Evolutionary conservation across 2,329 filamentous ascomycete genomes (phyloP), one percentile per base, ranked within the genome.

Genomic region (Sclerotinia spermophila): DNA sequence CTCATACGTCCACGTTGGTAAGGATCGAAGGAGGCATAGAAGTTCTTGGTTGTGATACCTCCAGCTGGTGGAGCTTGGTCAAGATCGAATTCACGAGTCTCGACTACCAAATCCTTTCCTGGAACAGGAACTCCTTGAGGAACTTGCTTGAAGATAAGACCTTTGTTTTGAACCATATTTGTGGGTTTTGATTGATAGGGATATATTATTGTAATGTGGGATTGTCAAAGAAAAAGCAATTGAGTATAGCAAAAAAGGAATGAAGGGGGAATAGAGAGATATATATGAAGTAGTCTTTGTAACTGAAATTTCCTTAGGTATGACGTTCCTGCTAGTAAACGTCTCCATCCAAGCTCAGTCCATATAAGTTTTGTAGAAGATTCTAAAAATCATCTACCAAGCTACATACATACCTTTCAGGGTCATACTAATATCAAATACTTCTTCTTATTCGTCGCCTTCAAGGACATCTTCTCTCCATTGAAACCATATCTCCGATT

Each of bases 1-100:
- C 92, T 89, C 91, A 97, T 94, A 75, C 88, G 87, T 72, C 91
- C 91, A 71, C 94, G 91, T 84, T 92, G 88, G 83, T 96, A 97
- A 2, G 93, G 93, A 81, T 97, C 93, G 82, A 91, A 91, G 55
- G 92, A 77, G 51, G 74, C 73, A 80, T 91, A 93, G 77, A 90
- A 86, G 76, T 91, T 87, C 82, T 93, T 87, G 74, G 90, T 82
- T 44, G 87, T 87, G 64, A 96, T 80, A 55, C 93, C 90, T 73
- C 91, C 90, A 59, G 86, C 79, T 17, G 89, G 86, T 40, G 89
- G 85, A 7, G 86, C 79, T 66, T 86, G 83, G 35, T 88, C 82
- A 74, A 89, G 81, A 79, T 96, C 92, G 74, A 94, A 89, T 30
- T 87, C 84, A 72, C 86, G 86, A 74, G 85, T 81, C 80, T 96